Conservation (phyloP, 176 grass and related monocot genomes). For the Dactylis glomerata region DNA sequence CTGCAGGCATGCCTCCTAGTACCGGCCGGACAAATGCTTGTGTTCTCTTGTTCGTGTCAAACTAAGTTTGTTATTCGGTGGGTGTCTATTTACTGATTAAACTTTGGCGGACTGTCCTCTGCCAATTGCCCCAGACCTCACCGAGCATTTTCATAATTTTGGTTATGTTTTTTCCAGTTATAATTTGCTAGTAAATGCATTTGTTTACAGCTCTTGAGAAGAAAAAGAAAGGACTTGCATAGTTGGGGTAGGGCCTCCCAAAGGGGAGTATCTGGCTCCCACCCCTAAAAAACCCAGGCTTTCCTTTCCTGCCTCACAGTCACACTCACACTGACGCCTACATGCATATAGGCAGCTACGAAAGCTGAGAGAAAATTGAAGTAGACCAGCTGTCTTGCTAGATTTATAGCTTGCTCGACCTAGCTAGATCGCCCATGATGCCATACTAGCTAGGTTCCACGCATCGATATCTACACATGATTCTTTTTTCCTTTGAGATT, state of each 20-base stretch:
- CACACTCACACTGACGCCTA: not conserved
- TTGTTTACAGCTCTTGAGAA: not conserved
- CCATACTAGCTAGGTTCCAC: not conserved
- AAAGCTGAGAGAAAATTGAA: not conserved
- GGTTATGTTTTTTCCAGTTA: not conserved
- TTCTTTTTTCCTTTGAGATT: not conserved
- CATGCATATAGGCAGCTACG: not conserved
- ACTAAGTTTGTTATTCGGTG: not conserved
- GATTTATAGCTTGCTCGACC: constrained; percentile 2
- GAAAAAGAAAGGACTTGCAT: not conserved
- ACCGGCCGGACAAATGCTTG: not conserved
- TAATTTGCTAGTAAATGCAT: not conserved
- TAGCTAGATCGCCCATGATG: not conserved
- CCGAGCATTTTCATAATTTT: not conserved
- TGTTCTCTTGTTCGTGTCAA: not conserved
- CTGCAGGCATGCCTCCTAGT: not conserved
- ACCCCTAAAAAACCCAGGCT: not conserved
- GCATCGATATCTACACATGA: not conserved
- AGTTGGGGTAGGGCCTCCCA: not conserved
- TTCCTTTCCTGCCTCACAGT: not conserved
- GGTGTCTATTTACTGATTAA: not conserved
- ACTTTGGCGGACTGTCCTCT: not conserved
- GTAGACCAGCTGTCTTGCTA: not conserved
- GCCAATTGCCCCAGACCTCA: not conserved
- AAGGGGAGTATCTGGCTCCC: not conserved